Evolutionary conservation across 306 rosid species (phyloP), one percentile per base, ranked within the genome.

Genomic region (Comarum palustre): DNA sequence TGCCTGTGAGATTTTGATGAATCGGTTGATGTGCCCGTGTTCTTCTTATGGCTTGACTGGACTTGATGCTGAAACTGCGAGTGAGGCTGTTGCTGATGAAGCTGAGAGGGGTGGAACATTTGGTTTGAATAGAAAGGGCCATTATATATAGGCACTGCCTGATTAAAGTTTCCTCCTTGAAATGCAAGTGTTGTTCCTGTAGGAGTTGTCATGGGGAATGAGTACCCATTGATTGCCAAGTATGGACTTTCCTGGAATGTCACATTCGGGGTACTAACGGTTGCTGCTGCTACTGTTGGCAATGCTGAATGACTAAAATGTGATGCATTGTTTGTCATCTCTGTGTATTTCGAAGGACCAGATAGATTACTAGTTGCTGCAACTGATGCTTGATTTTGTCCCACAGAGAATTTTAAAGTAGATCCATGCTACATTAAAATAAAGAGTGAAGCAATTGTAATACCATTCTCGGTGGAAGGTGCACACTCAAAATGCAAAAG

Each of bases 91-190:
- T 80, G 88, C 54, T 82, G 95, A 42, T 80, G 86, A 81, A 84
- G 78, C 83, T 84, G 93, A 51, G 85, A 68, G 45, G 87, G 82
- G 75, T 85, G 90, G 76, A 79, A 80, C 47, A 73, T 71, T 72
- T 86, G 96, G 62, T 89, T 69, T 58, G 90, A 45, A 78, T 78
- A 83, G 84, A 67, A 85, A 47, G 88, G 81, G 50, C 84, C 86
- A 36, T 71, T 82, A 29, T 84, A 71, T 46, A 86, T 48, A 72
- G 84, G 87, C 57, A 87, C 27, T 64, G 90, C 79, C 71, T 84
- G 93, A 54, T 83, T 74, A 75, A 75, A 76, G 76, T 62, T 72
- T 67, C 86, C 84, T 76, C 87, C 83, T 82, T 81, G 74, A 69
- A 72, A 78, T 41, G 84, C 70, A 25, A 87, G 60, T 43, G 79